A percentile compares a stretch with the other conserved stretches of the same genome.
Evolutionary conservation across 225 moss, liverwort and hornwort species (phyloP).

Genomic region (Antitrichia curtipendula): DNA sequence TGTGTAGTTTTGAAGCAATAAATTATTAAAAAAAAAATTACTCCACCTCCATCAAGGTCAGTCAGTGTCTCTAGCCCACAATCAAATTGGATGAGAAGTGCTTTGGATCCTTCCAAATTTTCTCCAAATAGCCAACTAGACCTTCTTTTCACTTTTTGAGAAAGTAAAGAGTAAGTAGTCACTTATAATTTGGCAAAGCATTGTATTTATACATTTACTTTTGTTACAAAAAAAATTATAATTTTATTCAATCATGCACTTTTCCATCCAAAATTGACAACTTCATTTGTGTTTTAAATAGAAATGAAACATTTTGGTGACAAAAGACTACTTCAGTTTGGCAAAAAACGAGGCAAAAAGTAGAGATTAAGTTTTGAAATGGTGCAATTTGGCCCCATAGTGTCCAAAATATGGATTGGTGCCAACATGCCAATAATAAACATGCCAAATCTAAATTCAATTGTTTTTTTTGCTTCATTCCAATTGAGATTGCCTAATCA

Average conservation of each 20-base stretch:
- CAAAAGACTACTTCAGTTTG: too few relatives aligned
- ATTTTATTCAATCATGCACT: neutral
- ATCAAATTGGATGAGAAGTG: neutral
- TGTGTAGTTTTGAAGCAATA: fast-evolving
- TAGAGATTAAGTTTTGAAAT: neutral
- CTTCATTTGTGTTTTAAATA: fast-evolving
- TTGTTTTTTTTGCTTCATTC: neutral
- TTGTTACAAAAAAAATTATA: neutral
- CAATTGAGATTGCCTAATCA: neutral
- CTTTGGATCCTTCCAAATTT: neutral
- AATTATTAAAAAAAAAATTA: neutral
- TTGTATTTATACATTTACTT: neutral
- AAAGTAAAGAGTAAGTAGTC: fast-evolving
- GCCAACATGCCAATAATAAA: neutral
- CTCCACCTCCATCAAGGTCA: fast-evolving
- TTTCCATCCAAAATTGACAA: neutral
- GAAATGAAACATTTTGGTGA: neutral
- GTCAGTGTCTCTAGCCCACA: fast-evolving
- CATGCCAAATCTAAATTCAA: neutral
- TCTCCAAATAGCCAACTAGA: neutral
- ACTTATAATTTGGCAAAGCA: neutral
- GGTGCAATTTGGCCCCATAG: neutral
- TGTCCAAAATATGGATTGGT: neutral
- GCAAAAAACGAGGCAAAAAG: too few relatives aligned
- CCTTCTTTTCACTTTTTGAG: neutral